Evolutionary conservation across 2,329 filamentous ascomycete genomes (phyloP).

Genomic region (Mycosphaerella arachidis): DNA sequence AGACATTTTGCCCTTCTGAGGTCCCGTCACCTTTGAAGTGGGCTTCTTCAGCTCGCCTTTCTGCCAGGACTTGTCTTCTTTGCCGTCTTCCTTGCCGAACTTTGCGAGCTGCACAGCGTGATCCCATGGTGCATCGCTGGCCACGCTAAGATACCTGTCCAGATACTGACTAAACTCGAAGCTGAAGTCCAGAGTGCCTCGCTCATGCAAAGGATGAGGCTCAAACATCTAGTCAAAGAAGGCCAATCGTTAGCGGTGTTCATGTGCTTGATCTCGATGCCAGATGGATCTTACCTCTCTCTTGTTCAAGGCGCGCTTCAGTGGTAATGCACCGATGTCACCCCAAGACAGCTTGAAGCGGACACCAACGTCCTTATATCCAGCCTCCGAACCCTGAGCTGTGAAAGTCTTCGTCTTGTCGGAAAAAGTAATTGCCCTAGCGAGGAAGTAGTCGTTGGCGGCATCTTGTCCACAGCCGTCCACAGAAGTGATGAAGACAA

Average conservation of each 20-base stretch:
- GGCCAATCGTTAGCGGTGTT: too few relatives aligned
- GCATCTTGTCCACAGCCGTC: constrained; percentile 6
- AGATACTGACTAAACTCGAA: constrained; percentile 2
- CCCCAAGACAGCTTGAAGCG: neutral
- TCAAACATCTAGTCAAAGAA: constrained; percentile 3
- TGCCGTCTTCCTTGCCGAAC: constrained; percentile 2
- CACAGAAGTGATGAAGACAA: constrained; percentile 12
- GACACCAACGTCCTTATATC: neutral
- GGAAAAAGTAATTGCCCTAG: constrained; percentile 7
- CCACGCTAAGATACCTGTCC: neutral
- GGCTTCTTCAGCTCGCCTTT: constrained; percentile 6
- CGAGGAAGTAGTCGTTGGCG: constrained; percentile 9
- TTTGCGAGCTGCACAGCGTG: neutral
- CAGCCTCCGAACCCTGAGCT: neutral
- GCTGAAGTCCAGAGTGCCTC: neutral
- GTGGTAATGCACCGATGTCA: neutral
- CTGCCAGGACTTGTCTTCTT: constrained; percentile 3
- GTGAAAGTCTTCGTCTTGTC: constrained; percentile 5
- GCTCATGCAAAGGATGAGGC: constrained; percentile 1
- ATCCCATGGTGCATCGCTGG: constrained; percentile 6
- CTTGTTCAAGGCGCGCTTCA: constrained; percentile 1
- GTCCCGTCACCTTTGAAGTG: neutral
- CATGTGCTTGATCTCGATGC: neutral
- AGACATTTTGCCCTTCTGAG: neutral
- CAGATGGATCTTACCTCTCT: neutral